Evolutionary conservation across 2,329 filamentous ascomycete species (phyloP), one percentile per base, ranked within the genome.

Genomic region (Pseudogymnoascus sp.): DNA sequence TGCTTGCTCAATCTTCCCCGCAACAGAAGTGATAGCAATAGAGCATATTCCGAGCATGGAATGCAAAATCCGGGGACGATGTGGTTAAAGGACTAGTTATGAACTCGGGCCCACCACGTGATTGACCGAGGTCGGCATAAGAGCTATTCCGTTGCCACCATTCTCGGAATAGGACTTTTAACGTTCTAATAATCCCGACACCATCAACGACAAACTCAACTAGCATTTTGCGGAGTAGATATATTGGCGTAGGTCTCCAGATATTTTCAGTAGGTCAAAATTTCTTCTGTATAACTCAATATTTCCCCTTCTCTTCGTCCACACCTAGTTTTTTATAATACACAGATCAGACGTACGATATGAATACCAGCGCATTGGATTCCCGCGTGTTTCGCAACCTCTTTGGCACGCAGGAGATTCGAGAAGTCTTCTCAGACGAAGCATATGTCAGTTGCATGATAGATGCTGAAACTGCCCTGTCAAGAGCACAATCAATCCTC

Each of bases 321-420:
- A 37, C 35, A 37, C 35, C 35, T 37, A 37, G 35, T 37, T 37
- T 37, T 37, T 37, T 35, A 35, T 35, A 9, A 35, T 35, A 35
- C 33, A 35, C 35, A 37, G 35, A 37, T 15, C 35, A 37, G 13
- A 37, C 35, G n/a, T 37, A 37, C 35, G 35, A 37, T 37, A 37
- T 37, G 35, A 37, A 37, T 37, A 37, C 35, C 35, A 37, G 35
- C 35, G 35, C 35, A 37, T 37, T 82, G 61, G 80, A 83, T 68
- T 82, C 80, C 5, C 74, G 75, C 7, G 75, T 83, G 17, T 83
- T 82, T 67, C 75, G 79, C 2, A 80, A 78, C 7, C 70, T 83
- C 0, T 82, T 82, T 63, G 80, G 80, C 9, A 82, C 79, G 1
- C 76, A 81, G 4, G 79, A 81, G 65, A 79, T 82, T 42, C 76